These are phyloP conservation scores for Amylostereum chailletii DNA, from an alignment of 1,284 basidiomycete species.

Conservation along the genomic window DNA sequence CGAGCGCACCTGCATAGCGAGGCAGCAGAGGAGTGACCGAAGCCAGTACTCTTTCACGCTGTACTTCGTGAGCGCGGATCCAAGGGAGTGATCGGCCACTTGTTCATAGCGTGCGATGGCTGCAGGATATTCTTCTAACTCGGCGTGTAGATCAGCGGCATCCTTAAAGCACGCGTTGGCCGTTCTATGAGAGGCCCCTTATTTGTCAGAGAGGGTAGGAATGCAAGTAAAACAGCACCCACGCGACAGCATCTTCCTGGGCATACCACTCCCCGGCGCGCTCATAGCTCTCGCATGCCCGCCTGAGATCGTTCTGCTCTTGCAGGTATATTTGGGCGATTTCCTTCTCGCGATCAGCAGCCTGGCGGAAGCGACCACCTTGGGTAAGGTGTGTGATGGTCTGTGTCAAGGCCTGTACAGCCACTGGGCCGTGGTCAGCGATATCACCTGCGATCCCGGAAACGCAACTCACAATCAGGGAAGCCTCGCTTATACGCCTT, in stretches of 20 bases:
- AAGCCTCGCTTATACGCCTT: constrained; percentile 88
- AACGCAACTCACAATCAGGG: constrained; percentile 61
- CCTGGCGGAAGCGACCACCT: constrained; percentile 90
- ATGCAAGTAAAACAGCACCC: constrained; percentile 23
- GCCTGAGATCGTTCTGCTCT: constrained; percentile 62
- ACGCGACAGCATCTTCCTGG: constrained; percentile 95
- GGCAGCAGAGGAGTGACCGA: constrained; percentile 78
- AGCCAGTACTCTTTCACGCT: constrained; percentile 99
- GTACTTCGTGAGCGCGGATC: constrained; percentile 89
- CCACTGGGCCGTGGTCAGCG: constrained; percentile 46
- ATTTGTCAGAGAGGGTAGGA: too few species aligned
- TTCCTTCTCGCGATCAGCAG: constrained; percentile 96
- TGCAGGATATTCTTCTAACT: constrained; percentile 76
- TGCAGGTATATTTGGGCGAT: constrained; percentile 90
- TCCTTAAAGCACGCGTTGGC: constrained; percentile 95
- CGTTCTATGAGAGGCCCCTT: constrained; percentile 45
- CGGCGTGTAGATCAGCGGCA: constrained; percentile 90
- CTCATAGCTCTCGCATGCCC: constrained; percentile 87
- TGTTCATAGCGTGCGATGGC: constrained; percentile 88
- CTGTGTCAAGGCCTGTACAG: constrained; percentile 82
- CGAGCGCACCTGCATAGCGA: constrained; percentile 75
- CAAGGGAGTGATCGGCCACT: constrained; percentile 82
- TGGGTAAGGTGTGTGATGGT: constrained; percentile 82
- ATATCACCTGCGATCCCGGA: not conserved
- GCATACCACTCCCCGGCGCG: constrained; percentile 97